Evolutionary conservation across 345 rosid genomes (phyloP).

Genomic region (Salix suchowensis): DNA sequence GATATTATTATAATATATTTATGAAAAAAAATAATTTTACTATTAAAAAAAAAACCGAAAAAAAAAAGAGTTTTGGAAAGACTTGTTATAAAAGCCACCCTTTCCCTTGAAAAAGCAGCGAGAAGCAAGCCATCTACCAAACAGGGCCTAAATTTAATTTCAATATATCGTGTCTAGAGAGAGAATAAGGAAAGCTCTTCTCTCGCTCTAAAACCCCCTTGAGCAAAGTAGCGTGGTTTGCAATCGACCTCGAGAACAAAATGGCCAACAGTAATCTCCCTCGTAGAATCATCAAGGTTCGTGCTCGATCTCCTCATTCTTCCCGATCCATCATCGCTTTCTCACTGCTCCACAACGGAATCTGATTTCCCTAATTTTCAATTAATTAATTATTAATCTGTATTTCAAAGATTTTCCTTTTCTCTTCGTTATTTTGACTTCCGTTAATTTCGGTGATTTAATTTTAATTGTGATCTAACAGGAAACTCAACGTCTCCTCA

Average conservation of each 20-base stretch:
- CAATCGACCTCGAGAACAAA: constrained; percentile 7
- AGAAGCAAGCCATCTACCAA: not conserved
- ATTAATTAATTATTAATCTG: not conserved
- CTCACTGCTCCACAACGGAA: not conserved
- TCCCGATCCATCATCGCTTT: not conserved
- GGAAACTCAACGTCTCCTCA: constrained; percentile 99
- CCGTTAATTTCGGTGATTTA: not conserved
- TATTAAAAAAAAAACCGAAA: too few species aligned
- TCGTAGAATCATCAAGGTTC: constrained; percentile 93
- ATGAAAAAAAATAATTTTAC: too few species aligned
- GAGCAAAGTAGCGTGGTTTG: constrained; percentile 5
- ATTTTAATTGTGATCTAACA: constrained; percentile 18
- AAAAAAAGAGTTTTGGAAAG: too few species aligned
- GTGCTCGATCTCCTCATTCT: not conserved
- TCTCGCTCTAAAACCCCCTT: constrained; percentile 15
- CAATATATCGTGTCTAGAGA: not conserved
- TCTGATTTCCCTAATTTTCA: not conserved
- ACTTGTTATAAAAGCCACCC: not conserved
- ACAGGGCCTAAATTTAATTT: not conserved
- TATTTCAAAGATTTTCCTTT: not conserved
- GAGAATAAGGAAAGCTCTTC: not conserved
- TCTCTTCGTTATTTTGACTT: not conserved
- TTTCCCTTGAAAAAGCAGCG: not conserved
- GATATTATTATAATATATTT: too few species aligned
- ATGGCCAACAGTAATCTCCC: constrained; percentile 98